phyloP scores from a whole-genome alignment of 2,329 filamentous ascomycete genomes.

The Aspergillus latus region DNA sequence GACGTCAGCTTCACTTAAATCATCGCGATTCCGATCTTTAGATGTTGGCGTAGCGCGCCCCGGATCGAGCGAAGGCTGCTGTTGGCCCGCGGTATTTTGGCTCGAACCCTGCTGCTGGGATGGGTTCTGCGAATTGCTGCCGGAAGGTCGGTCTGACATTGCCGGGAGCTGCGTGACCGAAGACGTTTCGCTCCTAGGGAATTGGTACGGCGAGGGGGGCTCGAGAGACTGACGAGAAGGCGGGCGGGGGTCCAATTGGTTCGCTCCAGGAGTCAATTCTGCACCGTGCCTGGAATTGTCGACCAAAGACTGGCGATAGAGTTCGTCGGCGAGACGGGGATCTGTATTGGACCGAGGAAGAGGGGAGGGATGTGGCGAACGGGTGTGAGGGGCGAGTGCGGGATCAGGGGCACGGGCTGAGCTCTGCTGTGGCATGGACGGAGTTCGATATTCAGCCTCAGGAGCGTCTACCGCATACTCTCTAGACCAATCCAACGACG shows the following conservation, averaged over 20 bases:
- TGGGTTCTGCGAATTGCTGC: slow-evolving; percentile 14
- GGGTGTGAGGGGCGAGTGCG: slow-evolving; percentile 13
- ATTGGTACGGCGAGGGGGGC: slow-evolving; percentile 24
- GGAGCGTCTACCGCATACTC: slow-evolving; percentile 22
- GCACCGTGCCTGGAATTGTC: slow-evolving; percentile 20
- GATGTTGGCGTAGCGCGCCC: slow-evolving; percentile 49
- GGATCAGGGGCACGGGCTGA: slow-evolving; percentile 17
- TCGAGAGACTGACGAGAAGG: slow-evolving; percentile 24
- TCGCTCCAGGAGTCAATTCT: slow-evolving; percentile 17
- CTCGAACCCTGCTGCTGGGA: slow-evolving; percentile 13
- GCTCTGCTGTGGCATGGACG: slow-evolving; percentile 25
- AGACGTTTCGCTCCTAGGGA: slow-evolving; percentile 13
- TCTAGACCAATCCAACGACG: slow-evolving; percentile 16
- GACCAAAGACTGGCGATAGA: slow-evolving; percentile 23
- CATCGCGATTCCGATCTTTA: slow-evolving; percentile 35
- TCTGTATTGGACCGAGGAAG: slow-evolving; percentile 32
- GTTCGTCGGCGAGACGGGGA: slow-evolving; percentile 22
- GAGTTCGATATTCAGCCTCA: slow-evolving; percentile 10
- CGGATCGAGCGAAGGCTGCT: slow-evolving; percentile 41
- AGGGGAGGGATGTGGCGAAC: slow-evolving; percentile 18
- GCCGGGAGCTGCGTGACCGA: slow-evolving; percentile 16
- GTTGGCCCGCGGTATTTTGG: slow-evolving; percentile 25
- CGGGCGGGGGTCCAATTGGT: slow-evolving; percentile 20
- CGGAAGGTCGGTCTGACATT: slow-evolving; percentile 23
- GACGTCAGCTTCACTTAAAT: slow-evolving; percentile 45